These are phyloP conservation scores for Psilocybe subaeruginosa DNA, from an alignment of 768 basidiomycete genomes.

Conservation along the genomic window DNA sequence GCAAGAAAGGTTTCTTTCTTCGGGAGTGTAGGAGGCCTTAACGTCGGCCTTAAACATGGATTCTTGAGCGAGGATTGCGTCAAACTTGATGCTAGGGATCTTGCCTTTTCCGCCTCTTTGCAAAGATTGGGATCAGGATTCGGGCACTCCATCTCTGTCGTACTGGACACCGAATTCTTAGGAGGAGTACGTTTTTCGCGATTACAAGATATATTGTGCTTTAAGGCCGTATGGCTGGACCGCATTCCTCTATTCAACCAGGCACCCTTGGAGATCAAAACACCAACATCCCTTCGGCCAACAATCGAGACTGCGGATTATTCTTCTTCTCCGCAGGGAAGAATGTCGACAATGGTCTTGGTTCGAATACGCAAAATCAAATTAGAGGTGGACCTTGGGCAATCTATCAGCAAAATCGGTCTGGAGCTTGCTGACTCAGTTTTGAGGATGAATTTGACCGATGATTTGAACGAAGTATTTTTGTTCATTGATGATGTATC, in stretches of 20 bases:
- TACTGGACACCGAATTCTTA: constrained; percentile 84
- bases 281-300: constrained; percentile 18
- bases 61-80: constrained; percentile 85
- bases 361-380: constrained; percentile 74
- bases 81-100: constrained; percentile 78
- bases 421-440: constrained; percentile 67
- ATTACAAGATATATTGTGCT: constrained; percentile 89
- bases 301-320: constrained; percentile 12
- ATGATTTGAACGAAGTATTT: constrained; percentile 62
- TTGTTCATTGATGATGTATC: constrained; percentile 65
- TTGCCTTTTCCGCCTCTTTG: constrained; percentile 77
- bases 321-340: constrained; percentile 31
- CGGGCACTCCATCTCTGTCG: constrained; percentile 65
- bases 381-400: constrained; percentile 82
- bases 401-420: constrained; percentile 75
- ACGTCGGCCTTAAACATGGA: constrained; percentile 81
- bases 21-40: constrained; percentile 81
- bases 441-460: constrained; percentile 68
- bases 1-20: constrained; percentile 74
- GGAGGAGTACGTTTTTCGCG: constrained; percentile 83
- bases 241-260: constrained; percentile 75
- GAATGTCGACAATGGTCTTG: constrained; percentile 64
- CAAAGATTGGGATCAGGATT: constrained; percentile 47
- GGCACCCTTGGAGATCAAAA: constrained; percentile 21
- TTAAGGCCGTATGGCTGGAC: constrained; percentile 95